A percentile compares a stretch with the other conserved stretches of the same genome.
Evolutionary conservation across 306 rosid species (phyloP).

Genomic region (Betula pendula): DNA sequence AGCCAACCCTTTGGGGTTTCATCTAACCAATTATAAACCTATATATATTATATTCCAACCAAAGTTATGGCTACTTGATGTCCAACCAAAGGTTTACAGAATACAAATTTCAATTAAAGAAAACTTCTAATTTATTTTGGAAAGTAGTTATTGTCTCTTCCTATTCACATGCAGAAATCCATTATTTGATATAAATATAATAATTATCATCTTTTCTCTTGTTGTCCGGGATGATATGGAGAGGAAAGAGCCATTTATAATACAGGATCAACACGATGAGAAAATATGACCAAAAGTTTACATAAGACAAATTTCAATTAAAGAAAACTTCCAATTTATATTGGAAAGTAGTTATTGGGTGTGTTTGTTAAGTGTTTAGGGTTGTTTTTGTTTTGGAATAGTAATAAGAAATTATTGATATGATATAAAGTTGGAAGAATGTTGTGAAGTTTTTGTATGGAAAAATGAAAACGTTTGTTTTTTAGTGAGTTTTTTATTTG

Average conservation of each 20-base stretch:
- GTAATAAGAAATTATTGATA: too few species aligned
- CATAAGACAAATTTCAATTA: too few species aligned
- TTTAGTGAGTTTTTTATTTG: too few species aligned
- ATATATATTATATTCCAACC: background rate
- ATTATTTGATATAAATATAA: background rate
- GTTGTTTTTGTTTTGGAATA: too few species aligned
- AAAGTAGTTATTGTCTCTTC: background rate
- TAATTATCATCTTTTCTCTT: background rate
- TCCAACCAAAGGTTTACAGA: constrained; percentile 8
- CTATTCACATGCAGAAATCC: background rate
- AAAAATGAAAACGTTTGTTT: too few species aligned
- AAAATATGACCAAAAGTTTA: too few species aligned
- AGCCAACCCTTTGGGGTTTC: too few species aligned
- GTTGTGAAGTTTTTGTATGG: too few species aligned
- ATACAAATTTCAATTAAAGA: background rate
- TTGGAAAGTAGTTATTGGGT: too few species aligned
- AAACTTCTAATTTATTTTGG: background rate
- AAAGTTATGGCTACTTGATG: background rate
- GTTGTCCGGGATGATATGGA: background rate
- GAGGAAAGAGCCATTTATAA: background rate
- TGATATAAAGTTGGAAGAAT: too few species aligned
- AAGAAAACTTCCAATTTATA: too few species aligned
- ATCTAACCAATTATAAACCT: constrained; percentile 1
- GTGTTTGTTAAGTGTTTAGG: too few species aligned
- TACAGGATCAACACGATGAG: background rate